Evolutionary conservation across 148 eudicot genomes (phyloP).

Genomic region (Nepenthes mirabilis): DNA sequence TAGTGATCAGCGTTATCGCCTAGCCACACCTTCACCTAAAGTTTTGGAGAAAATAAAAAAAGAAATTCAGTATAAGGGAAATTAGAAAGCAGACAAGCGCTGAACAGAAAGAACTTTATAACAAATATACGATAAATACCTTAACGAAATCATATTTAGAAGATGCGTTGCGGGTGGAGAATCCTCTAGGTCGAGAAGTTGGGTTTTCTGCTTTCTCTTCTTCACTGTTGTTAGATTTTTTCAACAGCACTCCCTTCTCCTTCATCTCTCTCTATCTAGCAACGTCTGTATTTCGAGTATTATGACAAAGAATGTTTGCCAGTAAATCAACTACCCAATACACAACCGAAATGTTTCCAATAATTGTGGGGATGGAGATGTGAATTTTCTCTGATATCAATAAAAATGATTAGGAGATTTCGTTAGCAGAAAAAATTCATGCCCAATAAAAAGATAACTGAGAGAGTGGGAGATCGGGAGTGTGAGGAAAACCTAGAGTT

Average conservation of each 20-base stretch:
- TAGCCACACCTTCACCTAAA: slow-evolving; percentile 92
- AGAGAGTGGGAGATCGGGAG: too few species aligned
- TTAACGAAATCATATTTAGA: slow-evolving; percentile 98
- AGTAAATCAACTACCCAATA: too few species aligned
- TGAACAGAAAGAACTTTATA: not conserved
- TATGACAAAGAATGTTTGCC: too few species aligned
- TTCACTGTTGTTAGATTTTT: slow-evolving; percentile 10
- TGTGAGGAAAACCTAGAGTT: too few species aligned
- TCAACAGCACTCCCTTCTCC: slow-evolving; percentile 43
- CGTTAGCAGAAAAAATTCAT: too few species aligned
- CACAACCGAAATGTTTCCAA: too few species aligned
- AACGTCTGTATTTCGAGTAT: too few species aligned
- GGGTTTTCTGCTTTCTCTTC: slow-evolving; percentile 25
- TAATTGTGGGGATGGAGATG: too few species aligned
- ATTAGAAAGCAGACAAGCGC: not conserved
- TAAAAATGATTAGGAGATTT: too few species aligned
- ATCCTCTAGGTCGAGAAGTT: slow-evolving; percentile 13
- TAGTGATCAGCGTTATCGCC: slow-evolving; percentile 99
- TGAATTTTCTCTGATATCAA: too few species aligned
- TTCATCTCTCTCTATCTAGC: slow-evolving; percentile 28
- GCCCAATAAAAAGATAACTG: too few species aligned
- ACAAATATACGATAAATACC: slow-evolving; percentile 19
- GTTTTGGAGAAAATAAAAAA: not conserved
- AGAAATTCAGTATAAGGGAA: not conserved
- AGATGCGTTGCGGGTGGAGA: slow-evolving; percentile 70